phyloP scores from a whole-genome alignment of 768 basidiomycete genomes.

The Russula lepida region DNA sequence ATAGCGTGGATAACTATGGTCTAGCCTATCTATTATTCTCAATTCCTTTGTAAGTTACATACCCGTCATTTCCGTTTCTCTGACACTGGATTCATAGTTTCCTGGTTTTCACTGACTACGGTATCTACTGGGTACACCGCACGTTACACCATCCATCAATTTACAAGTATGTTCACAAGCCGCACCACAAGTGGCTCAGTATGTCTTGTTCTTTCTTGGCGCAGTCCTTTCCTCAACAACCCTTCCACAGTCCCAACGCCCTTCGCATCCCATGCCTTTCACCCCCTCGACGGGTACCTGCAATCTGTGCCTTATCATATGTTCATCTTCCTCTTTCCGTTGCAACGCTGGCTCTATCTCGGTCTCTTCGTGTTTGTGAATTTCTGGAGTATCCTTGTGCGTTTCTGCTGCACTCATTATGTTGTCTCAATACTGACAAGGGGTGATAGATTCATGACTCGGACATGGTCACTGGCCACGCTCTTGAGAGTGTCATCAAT shows the following conservation, averaged over 20 bases:
- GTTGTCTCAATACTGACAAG: background rate
- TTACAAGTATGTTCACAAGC: conserved; percentile 93
- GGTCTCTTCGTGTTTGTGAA: conserved; percentile 87
- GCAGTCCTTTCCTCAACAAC: background rate
- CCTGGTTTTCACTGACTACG: conserved; percentile 83
- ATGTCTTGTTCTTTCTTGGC: conserved; percentile 29
- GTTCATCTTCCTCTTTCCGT: conserved; percentile 82
- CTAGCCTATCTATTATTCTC: conserved; percentile 64
- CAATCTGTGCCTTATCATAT: conserved; percentile 95
- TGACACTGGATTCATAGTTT: conserved; percentile 39
- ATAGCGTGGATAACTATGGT: conserved; percentile 71
- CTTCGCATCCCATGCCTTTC: conserved; percentile 96
- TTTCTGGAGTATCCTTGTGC: conserved; percentile 85
- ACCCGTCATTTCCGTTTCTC: background rate
- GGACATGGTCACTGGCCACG: conserved; percentile 93
- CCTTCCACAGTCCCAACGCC: conserved; percentile 77
- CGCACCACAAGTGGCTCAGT: conserved; percentile 99
- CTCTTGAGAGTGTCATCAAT: conserved; percentile 85
- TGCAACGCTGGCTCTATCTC: conserved; percentile 80
- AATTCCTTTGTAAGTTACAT: conserved; percentile 49
- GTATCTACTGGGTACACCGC: conserved; percentile 96
- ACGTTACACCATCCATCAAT: conserved; percentile 73
- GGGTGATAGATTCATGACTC: conserved; percentile 84
- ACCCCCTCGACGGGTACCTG: conserved; percentile 87
- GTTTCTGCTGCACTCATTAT: conserved; percentile 25